Evolutionary conservation across 2,329 filamentous ascomycete species (phyloP), one percentile per base, ranked within the genome.

Genomic region (Ilyonectria sp.): DNA sequence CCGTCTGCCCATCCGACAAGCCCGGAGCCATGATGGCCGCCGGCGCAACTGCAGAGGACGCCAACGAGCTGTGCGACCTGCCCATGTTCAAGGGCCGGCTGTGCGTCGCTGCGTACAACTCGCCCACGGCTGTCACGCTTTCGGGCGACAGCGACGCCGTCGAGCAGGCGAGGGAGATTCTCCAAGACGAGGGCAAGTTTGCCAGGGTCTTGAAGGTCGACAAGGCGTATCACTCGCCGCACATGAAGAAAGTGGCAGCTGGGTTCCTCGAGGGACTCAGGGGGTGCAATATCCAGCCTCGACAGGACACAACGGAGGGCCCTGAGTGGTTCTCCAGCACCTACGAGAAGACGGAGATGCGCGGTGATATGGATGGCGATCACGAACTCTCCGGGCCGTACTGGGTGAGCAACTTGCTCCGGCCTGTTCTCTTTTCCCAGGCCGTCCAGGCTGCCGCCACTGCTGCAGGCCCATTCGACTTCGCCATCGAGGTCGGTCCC

Each of bases 151-250:
- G 37, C 2, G 72, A 75, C 2, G 76, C 74, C 1, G 71, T 81
- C 10, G 52, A 71, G 1, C 60, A 77, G 10, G 67, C 74, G 0
- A 71, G 74, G 50, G 60, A 56, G 2, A 17, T 75, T 1, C 44
- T 78, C 1, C 65, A 75, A 6, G 54, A 60, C 1, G 40, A 66
- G 26, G 54, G 53, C 1, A 72, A 23, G 8, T 72, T 71, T 19
- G 69, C 78, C 0, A 74, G 81, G 2, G 11, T 78, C 0, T 74
- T 87, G 7, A 69, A 71, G 1, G 80, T 87, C 0, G 83, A 86
- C 50, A 84, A 79, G 0, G 85, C 85, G 0, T 87, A 87, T 57
- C 85, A 87, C 73, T 87, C 85, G 0, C 79, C 78, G 1, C 85
- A 86, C 69, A 87, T 87, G 85, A 19, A 53, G 13, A 53, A 63